These are phyloP conservation scores for Neonectria faginata DNA, from an alignment of 2,329 filamentous ascomycete genomes.

Conservation along the genomic window DNA sequence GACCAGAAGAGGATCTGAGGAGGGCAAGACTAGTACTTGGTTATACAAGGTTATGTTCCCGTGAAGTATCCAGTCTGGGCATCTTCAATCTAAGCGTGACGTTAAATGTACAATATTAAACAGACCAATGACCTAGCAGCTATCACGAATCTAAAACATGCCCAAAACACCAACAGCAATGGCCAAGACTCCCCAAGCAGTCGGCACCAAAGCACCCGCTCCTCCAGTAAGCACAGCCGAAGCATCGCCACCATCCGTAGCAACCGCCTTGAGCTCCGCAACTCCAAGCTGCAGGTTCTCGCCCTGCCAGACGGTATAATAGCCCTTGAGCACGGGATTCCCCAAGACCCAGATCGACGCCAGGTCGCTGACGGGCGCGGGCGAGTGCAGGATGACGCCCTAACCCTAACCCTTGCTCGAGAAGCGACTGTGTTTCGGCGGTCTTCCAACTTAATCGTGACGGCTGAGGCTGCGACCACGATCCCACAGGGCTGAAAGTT, in stretches of 20 bases:
- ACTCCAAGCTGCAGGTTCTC: constrained; percentile 44
- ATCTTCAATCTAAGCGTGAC: neutral
- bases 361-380: constrained; percentile 22
- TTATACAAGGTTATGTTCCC: neutral
- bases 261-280: constrained; percentile 30
- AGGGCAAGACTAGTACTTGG: no score
- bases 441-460: constrained; percentile 22
- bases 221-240: constrained; percentile 7
- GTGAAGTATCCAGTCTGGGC: neutral
- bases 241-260: neutral
- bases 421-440: neutral
- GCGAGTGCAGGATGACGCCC: constrained; percentile 46
- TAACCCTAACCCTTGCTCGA: constrained; percentile 37
- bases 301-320: constrained; percentile 53
- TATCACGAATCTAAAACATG: neutral
- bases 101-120: neutral
- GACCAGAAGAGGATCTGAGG: constrained; percentile 35
- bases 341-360: constrained; percentile 49
- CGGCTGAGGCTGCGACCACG: constrained; percentile 2
- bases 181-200: neutral
- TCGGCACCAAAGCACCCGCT: constrained; percentile 3
- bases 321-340: constrained; percentile 49
- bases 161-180: constrained; percentile 2
- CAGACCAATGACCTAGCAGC: neutral
- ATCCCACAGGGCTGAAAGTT: constrained; percentile 7